These are phyloP conservation scores for Starmera quercuum DNA, from an alignment of 805 yeast species.

Conservation along the genomic window DNA sequence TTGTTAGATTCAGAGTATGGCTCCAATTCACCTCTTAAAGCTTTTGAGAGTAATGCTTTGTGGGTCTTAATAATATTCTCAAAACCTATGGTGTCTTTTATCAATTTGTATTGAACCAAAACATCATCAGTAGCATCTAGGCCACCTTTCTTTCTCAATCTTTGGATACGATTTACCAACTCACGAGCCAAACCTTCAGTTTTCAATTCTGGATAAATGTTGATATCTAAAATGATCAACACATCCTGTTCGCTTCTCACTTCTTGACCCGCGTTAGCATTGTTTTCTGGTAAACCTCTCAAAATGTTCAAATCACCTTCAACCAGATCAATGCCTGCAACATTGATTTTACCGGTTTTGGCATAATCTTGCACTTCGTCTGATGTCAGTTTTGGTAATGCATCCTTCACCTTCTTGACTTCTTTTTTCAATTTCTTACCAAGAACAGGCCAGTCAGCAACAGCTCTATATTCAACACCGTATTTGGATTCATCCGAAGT, in stretches of 20 bases:
- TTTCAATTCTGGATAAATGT: conserved; percentile 78
- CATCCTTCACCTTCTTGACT: conserved; percentile 90
- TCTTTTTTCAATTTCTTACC: conserved; percentile 97
- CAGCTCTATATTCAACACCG: conserved; percentile 87
- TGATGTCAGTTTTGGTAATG: conserved; percentile 75
- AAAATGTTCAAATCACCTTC: conserved; percentile 85
- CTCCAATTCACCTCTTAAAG: conserved; percentile 52
- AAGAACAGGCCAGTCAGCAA: conserved; percentile 98
- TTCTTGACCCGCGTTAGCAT: conserved; percentile 66
- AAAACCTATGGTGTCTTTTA: conserved; percentile 56
- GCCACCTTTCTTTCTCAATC: conserved; percentile 94
- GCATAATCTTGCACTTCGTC: conserved; percentile 75
- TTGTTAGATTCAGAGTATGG: conserved; percentile 35
- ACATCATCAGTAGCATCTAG: conserved; percentile 94
- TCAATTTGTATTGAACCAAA: conserved; percentile 67
- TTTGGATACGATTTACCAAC: conserved; percentile 92
- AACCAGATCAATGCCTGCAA: conserved; percentile 83
- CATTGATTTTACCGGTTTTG: conserved; percentile 64
- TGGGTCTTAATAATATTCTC: conserved; percentile 56
- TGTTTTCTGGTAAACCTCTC: conserved; percentile 75
- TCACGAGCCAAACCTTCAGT: conserved; percentile 96
- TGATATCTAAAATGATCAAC: conserved; percentile 81
- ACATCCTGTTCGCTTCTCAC: conserved; percentile 86
- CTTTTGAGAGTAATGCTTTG: conserved; percentile 62
- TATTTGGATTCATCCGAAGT: conserved; percentile 87